Evolutionary conservation across 2,329 filamentous ascomycete genomes (phyloP).

Genomic region (Trichoderma guizhouense): DNA sequence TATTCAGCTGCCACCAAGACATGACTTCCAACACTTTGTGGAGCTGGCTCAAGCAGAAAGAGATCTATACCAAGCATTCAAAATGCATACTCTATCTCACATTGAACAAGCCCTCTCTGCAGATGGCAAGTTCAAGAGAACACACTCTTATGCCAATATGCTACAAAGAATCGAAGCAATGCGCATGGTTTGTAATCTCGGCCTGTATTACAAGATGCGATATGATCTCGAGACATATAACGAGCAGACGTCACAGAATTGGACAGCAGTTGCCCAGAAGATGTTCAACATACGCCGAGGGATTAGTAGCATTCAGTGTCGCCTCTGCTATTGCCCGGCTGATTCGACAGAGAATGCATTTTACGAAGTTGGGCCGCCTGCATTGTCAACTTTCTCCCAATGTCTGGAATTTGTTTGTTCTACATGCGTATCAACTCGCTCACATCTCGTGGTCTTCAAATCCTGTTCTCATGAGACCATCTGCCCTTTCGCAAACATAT

Average conservation of each 20-base stretch:
- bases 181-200: constrained; percentile 46
- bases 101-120: constrained; percentile 35
- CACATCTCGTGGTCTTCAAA: not conserved
- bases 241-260: constrained; percentile 10
- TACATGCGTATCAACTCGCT: not conserved
- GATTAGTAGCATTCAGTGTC: constrained; percentile 28
- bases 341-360: constrained; percentile 27
- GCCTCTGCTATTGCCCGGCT: constrained; percentile 26
- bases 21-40: constrained; percentile 34
- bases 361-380: constrained; percentile 6
- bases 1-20: constrained; percentile 37
- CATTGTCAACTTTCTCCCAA: constrained; percentile 28
- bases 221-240: constrained; percentile 22
- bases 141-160: constrained; percentile 37
- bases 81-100: constrained; percentile 26
- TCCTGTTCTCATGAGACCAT: not conserved
- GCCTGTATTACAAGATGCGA: constrained; percentile 37
- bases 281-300: constrained; percentile 34
- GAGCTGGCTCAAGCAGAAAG: constrained; percentile 37
- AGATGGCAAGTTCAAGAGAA: constrained; percentile 14
- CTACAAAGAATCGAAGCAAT: constrained; percentile 45
- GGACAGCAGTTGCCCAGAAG: constrained; percentile 30
- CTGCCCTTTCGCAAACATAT: not conserved
- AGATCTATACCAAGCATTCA: constrained; percentile 33
- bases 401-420: constrained; percentile 35